Base-by-base conservation (phyloP, 2,329 filamentous ascomycete genomes). In the Purpureocillium takamizusanense region DNA sequence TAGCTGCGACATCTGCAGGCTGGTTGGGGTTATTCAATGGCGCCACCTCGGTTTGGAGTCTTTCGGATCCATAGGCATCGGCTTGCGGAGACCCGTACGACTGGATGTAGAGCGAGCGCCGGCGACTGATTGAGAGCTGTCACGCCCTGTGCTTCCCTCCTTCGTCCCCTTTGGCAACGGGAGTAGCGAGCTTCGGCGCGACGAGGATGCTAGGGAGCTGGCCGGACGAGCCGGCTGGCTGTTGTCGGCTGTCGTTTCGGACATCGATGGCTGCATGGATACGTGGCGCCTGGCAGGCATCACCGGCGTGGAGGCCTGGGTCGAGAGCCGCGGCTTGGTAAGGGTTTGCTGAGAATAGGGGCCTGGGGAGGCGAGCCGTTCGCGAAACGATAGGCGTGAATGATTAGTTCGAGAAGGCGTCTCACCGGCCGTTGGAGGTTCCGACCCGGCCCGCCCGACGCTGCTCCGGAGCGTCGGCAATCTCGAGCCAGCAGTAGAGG, bases 101-200 rank as follows among this genome's bases (percentile, higher is more conserved):
- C 70, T 65, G 4, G 66, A 63, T 0, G 67, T 61, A 2, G 67
- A 30, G 28, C n/a, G 11, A 7, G 7, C 28, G 13, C 7, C 28
- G 21, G 21, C 21, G 10, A 25, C 35, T 17, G 69, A 60, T 38
- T 70, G 66, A 4, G 73, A 71, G 37, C 66, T 74, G 30, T 65
- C 61, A 14, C 70, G 61, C 5, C 73, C 73, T 12, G 59, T 60
- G 14, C 60, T 51, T 18, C 54, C 54, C 7, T 57, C 53, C 15
- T 51, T 48, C 31, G 48, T 58, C 4, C 51, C 48, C 18, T 53
- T 66, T 1, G 69, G 63, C 39, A 70, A 62, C 14, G 76, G 74
- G 16, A 81, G 57, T 41, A 80, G 50, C 48, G 75, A 78, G 4
- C 57, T 63, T 23, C 76, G 69, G 42, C 75, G 61, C 40, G 59